A percentile compares a stretch with the other conserved stretches of the same genome.
Evolutionary conservation across 495 filamentous ascomycete species (phyloP).

Genomic region (Podospora sp.): DNA sequence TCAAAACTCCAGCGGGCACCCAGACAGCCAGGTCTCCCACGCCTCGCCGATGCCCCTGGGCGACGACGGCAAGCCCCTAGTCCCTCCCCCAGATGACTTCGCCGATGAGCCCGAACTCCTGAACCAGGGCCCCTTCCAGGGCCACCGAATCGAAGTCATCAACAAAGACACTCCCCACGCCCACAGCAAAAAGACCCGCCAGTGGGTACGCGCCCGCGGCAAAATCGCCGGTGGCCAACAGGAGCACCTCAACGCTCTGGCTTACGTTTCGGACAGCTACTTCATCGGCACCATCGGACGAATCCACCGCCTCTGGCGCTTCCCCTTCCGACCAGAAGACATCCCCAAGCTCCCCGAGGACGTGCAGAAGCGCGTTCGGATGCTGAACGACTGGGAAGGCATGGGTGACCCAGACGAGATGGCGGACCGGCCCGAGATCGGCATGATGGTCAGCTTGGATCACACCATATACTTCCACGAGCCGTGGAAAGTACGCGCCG

Average conservation of each 20-base stretch:
- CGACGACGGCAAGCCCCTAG: constrained; percentile 31
- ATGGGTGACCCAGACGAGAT: constrained; percentile 42
- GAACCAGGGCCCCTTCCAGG: constrained; percentile 52
- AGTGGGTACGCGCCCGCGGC: constrained; percentile 79
- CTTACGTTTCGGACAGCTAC: constrained; percentile 88
- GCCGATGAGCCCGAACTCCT: constrained; percentile 40
- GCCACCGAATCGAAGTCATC: constrained; percentile 54
- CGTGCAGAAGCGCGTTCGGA: constrained; percentile 32
- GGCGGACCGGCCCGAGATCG: constrained; percentile 57
- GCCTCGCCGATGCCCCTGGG: constrained; percentile 58
- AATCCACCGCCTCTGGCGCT: constrained; percentile 73
- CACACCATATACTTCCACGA: constrained; percentile 95
- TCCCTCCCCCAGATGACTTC: constrained; percentile 43
- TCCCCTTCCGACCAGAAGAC: constrained; percentile 43
- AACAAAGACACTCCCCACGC: constrained; percentile 45
- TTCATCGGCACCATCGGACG: constrained; percentile 88
- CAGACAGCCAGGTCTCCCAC: constrained; percentile 61
- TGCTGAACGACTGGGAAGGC: constrained; percentile 48
- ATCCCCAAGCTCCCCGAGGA: constrained; percentile 36
- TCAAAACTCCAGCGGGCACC: constrained; percentile 63
- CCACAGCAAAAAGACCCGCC: constrained; percentile 68
- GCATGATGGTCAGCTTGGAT: constrained; percentile 97
- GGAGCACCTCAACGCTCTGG: constrained; percentile 82
- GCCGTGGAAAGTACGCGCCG: constrained; percentile 73
- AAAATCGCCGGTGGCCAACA: constrained; percentile 73